Base-by-base conservation (phyloP, 768 basidiomycete species). In the Xanthoconium purpureum region DNA sequence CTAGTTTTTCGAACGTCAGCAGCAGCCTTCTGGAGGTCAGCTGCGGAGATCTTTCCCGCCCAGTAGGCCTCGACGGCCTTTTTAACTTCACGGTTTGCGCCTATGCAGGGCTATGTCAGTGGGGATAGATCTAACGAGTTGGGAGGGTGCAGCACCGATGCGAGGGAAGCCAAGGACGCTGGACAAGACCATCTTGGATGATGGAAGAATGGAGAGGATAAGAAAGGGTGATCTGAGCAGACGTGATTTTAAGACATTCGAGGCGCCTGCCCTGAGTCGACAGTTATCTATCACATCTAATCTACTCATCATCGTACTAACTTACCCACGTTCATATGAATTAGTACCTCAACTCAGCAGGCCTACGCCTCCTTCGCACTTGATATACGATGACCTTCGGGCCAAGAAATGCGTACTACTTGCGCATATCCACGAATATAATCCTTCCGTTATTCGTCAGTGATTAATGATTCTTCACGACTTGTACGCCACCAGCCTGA, bases 21-120 rank as follows among this genome's bases (percentile, higher is more conserved):
- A 65, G 94, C 91, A 61, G 80, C 85, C 75, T 90, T 90, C 70
- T 86, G 86, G 63, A 99, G 88, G 56, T 94, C 91, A 63, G 91
- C 90, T 36, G 85, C 92, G 58, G 87, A 82, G 71, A 86, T 79
- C 75, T 96, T 98, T 74, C 90, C 89, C 33, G 83, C 92, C 97
- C 97, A 99, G 81, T 98, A 98, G 54, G 93, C 89, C 77, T 98
- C 96, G 68, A 97, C 91, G 63, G 94, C 94, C 80, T 98, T 96
- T 79, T 97, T 97, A 60, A 95, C 84, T 78, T 96, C 93, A 77
- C 91, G 91, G 78, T 94, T 88, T 56, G 87, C 88, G 78, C 93
- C 93, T 94, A 28, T 15, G 20, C 30, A 33, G 13, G 15, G 18
- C 46, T 9, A 35, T 29, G 43, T 71, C 13, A 63, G 54, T 5